phyloP scores from a whole-genome alignment of 495 filamentous ascomycete genomes.

The Penicillium maclennaniae region DNA sequence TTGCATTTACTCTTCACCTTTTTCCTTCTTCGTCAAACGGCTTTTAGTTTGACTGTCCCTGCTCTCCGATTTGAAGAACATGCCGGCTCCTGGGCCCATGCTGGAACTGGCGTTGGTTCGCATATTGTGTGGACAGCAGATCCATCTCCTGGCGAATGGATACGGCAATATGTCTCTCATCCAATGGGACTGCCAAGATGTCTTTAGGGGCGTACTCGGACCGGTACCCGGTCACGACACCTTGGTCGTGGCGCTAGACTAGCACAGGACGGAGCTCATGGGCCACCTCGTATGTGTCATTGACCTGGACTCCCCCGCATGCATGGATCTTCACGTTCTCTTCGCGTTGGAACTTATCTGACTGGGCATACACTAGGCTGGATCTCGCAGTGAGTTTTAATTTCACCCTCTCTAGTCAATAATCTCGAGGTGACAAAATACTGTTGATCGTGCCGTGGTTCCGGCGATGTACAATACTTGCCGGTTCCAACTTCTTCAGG shows the following conservation, averaged over 20 bases:
- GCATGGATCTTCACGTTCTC: slow-evolving; percentile 3
- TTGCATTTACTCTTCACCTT: background rate
- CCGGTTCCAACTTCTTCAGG: too few species aligned
- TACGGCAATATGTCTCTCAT: background rate
- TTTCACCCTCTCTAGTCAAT: background rate
- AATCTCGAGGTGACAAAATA: background rate
- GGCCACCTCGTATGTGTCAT: slow-evolving; percentile 6
- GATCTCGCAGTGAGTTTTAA: slow-evolving; percentile 1
- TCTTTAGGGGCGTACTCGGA: background rate
- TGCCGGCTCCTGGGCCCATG: background rate
- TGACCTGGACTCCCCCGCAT: background rate
- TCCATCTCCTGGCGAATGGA: background rate
- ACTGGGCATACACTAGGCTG: slow-evolving; percentile 8
- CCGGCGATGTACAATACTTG: too few species aligned
- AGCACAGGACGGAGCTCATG: background rate
- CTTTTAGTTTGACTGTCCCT: too few species aligned
- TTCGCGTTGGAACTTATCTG: slow-evolving; percentile 4
- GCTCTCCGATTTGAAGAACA: background rate
- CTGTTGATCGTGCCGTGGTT: background rate
- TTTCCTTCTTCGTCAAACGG: background rate
- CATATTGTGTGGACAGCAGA: background rate
- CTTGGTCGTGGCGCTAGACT: background rate
- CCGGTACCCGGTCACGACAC: background rate
- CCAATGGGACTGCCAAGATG: background rate
- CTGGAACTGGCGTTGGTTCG: background rate